Evolutionary conservation across 2,329 filamentous ascomycete genomes (phyloP).

Genomic region (Leptodontidium sp.): DNA sequence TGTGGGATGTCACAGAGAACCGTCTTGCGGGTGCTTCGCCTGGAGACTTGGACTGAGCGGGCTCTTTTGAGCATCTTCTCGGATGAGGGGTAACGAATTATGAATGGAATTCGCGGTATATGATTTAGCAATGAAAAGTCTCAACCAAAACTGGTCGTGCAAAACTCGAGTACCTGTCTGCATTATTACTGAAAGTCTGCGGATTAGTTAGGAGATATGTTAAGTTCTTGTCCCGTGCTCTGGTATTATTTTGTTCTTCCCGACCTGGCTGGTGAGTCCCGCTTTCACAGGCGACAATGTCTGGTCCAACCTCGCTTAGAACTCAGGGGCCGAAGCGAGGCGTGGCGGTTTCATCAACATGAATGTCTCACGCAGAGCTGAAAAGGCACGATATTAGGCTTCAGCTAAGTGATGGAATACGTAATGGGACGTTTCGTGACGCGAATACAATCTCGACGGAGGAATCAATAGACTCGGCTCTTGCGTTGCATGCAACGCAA

Average conservation of each 20-base stretch:
- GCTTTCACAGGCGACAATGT: neutral
- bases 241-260: neutral
- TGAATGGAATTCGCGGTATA: too few relatives aligned
- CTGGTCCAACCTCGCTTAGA: conserved; percentile 4
- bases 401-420: neutral
- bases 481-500: neutral
- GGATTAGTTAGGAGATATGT: too few relatives aligned
- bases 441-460: too few relatives aligned
- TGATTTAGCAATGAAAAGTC: too few relatives aligned
- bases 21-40: conserved; percentile 28
- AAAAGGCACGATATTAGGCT: neutral
- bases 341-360: conserved; percentile 6
- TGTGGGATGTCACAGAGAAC: conserved; percentile 30
- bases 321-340: conserved; percentile 8
- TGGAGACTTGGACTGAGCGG: conserved; percentile 24
- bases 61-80: neutral
- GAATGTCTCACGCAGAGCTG: conserved; percentile 6
- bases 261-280: neutral
- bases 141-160: too few relatives aligned
- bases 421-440: neutral
- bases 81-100: neutral
- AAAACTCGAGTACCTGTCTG: too few relatives aligned
- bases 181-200: too few relatives aligned
- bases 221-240: too few relatives aligned
- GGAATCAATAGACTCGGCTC: neutral